Conservation (phyloP, 306 rosid species). For the Sicyos edulis region DNA sequence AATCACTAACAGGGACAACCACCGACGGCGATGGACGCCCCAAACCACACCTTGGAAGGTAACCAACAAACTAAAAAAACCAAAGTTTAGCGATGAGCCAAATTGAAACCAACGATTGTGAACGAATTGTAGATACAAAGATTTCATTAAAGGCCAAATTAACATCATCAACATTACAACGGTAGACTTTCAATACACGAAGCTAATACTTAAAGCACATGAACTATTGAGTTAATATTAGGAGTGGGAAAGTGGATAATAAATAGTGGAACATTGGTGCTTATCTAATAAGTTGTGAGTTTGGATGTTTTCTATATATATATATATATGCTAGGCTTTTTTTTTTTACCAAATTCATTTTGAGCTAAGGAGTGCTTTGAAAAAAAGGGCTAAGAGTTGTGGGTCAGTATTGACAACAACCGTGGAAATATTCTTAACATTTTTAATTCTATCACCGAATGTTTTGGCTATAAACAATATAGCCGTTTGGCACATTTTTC, state of each 20-base stretch:
- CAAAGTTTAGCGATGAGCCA: too few species aligned
- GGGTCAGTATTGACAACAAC: not conserved
- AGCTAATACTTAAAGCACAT: too few species aligned
- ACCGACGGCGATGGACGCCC: too few species aligned
- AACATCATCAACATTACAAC: too few species aligned
- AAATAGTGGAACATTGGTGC: not conserved
- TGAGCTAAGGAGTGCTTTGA: not conserved
- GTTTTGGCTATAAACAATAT: not conserved
- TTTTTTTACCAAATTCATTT: not conserved
- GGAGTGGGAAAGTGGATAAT: not conserved
- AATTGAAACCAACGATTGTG: too few species aligned
- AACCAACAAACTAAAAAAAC: too few species aligned
- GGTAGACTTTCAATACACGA: too few species aligned
- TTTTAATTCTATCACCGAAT: not conserved
- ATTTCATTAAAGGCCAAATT: too few species aligned
- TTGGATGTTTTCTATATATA: not conserved
- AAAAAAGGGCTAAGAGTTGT: not conserved
- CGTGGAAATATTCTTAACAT: not conserved
- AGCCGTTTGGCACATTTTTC: constrained; percentile 12
- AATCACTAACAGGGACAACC: too few species aligned
- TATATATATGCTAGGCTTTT: not conserved
- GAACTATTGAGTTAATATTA: too few species aligned
- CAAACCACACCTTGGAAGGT: too few species aligned
- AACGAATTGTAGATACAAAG: too few species aligned
- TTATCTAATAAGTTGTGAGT: not conserved